A percentile compares a stretch with the other conserved stretches of the same genome.
phyloP scores from a whole-genome alignment of 78 protist genomes.

The Creolimax fragrantissima region DNA sequence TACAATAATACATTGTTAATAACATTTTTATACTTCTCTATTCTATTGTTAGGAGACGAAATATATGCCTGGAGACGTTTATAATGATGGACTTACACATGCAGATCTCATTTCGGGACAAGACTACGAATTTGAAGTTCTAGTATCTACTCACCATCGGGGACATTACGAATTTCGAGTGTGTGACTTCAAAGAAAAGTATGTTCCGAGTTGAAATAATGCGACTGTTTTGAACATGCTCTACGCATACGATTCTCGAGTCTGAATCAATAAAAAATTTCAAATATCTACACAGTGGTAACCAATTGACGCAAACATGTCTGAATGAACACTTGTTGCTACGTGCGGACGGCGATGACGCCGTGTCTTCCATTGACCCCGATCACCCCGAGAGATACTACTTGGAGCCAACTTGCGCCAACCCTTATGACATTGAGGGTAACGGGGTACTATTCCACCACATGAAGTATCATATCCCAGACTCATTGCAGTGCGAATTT shows the following conservation, averaged over 20 bases:
- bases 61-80: neutral
- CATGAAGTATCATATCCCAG: neutral
- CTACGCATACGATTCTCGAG: neutral
- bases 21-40: too few relatives aligned
- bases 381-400: neutral
- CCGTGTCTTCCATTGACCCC: neutral
- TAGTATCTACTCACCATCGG: neutral
- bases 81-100: neutral
- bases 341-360: neutral
- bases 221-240: neutral
- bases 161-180: neutral
- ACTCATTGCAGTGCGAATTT: neutral
- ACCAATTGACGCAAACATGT: neutral
- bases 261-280: neutral
- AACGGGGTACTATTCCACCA: neutral
- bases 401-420: neutral
- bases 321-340: neutral
- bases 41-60: neutral
- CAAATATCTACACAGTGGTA: neutral
- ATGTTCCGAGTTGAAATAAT: neutral
- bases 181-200: neutral
- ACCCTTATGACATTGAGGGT: neutral
- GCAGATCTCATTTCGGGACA: neutral
- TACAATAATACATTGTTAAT: too few relatives aligned
- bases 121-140: neutral